Conservation (phyloP, 345 rosid species). For the Raphanus raphanistrum region DNA sequence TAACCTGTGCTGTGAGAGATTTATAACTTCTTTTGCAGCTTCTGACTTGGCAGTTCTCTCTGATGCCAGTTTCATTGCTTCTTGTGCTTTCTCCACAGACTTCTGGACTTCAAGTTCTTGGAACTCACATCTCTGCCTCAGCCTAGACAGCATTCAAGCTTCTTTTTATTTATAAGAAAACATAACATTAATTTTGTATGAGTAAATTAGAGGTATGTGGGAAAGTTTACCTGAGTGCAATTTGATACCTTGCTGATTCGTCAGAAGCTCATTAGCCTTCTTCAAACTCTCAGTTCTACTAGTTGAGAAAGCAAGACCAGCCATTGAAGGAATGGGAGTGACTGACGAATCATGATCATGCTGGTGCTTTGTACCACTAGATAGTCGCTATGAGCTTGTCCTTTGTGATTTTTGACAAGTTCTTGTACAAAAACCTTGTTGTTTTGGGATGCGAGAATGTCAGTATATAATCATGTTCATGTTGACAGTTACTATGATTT, state of each 20-base stretch:
- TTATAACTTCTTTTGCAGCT: conserved; percentile 95
- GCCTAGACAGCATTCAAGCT: conserved; percentile 51
- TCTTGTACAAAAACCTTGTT: neutral
- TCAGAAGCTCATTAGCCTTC: conserved; percentile 90
- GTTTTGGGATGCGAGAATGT: neutral
- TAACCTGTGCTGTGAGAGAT: conserved; percentile 85
- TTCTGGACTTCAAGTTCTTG: conserved; percentile 87
- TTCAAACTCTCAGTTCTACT: conserved; percentile 81
- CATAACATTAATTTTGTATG: too few species aligned
- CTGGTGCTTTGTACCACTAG: neutral
- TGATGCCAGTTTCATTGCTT: conserved; percentile 67
- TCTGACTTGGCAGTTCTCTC: conserved; percentile 81
- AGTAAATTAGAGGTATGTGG: too few species aligned
- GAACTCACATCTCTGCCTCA: conserved; percentile 73
- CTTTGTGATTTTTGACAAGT: neutral
- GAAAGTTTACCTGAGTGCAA: conserved; percentile 42
- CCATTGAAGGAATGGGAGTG: conserved; percentile 81
- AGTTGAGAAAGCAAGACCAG: conserved; percentile 80
- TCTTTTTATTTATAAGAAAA: too few species aligned
- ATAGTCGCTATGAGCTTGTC: neutral
- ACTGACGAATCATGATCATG: conserved; percentile 44
- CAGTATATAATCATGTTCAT: neutral
- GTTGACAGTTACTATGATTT: neutral
- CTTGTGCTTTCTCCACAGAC: conserved; percentile 76
- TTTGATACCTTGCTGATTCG: conserved; percentile 71